Base-by-base conservation (phyloP, 2,329 filamentous ascomycete genomes). In the Clonostachys solani region DNA sequence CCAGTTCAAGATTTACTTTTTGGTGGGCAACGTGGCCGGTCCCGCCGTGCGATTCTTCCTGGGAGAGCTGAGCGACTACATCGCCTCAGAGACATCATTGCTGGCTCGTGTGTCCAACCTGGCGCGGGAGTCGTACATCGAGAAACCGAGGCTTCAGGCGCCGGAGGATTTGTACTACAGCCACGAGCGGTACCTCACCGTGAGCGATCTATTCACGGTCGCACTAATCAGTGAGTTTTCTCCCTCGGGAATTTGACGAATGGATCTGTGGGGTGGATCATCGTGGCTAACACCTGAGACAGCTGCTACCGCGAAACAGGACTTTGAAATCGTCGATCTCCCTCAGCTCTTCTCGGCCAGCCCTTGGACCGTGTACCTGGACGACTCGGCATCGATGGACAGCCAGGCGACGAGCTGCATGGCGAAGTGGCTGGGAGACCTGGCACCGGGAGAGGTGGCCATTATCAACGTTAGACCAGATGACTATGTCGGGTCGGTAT, bases 1-100 rank as follows among this genome's bases (percentile, higher is more conserved):
- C 23, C 87, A 92, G 58, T 92, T 91, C 69, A 78, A 85, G 43
- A 78, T 90, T 42, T 90, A 87, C 62, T 75, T 91, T 50, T 77
- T 92, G 50, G 78, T 82, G 50, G 81, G 79, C 57, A 75, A 88
- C 56, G 71, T 89, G 70, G 74, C 47, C 62, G 73, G 33, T 74
- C 12, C 43, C 6, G 35, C 33, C 6, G 19, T 76, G 5, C 69
- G 68, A 46, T 66, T 69, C 1, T 88, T 88, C 63, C 69, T 90
- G 19, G 69, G 77, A 7, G 72, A 70, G 0, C 73, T 89, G 38
- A 85, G 78, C 54, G 66, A 72, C 23, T 67, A 75, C 10, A 71
- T 87, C 44, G 71, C 73, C 2, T 69, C 73, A 2, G 59, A 63
- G 29, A 64, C 67, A 6, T 81, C 78, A 1, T 74, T 86, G 40